Evolutionary conservation across 495 filamentous ascomycete genomes (phyloP).

Genomic region (Delitschia confertaspora): DNA sequence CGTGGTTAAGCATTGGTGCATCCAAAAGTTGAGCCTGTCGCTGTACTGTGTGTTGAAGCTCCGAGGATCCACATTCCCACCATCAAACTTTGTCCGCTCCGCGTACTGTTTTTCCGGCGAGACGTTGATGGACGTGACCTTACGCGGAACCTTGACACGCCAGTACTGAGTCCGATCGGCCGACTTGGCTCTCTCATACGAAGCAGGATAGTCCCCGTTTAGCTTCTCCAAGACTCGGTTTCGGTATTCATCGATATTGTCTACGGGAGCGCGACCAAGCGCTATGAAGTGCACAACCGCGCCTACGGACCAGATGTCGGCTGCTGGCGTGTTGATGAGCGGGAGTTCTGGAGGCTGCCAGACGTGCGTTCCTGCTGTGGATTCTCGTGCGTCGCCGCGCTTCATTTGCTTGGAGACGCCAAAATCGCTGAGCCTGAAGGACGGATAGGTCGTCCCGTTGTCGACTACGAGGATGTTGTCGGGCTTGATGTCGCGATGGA

Average conservation of each 20-base stretch:
- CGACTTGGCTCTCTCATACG: neutral
- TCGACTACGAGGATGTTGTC: slow-evolving; percentile 19
- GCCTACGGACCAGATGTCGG: slow-evolving; percentile 19
- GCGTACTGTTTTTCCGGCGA: slow-evolving; percentile 4
- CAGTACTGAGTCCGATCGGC: slow-evolving; percentile 10
- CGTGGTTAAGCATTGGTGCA: neutral
- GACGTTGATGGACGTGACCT: slow-evolving; percentile 12
- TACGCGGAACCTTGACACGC: slow-evolving; percentile 3
- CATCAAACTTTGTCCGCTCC: neutral
- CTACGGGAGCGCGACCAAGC: slow-evolving; percentile 7
- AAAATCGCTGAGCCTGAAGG: slow-evolving; percentile 25
- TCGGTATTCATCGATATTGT: neutral
- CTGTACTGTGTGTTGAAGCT: slow-evolving; percentile 9
- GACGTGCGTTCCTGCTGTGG: slow-evolving; percentile 7
- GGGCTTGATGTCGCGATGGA: slow-evolving; percentile 28
- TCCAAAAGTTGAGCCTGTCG: slow-evolving; percentile 16
- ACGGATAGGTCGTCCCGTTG: slow-evolving; percentile 17
- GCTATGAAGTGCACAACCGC: slow-evolving; percentile 18
- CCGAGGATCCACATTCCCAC: neutral
- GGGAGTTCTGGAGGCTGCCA: slow-evolving; percentile 20
- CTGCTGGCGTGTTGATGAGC: slow-evolving; percentile 13
- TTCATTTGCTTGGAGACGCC: slow-evolving; percentile 3
- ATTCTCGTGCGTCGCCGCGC: neutral
- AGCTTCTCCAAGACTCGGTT: neutral
- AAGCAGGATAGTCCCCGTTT: neutral